Base-by-base conservation (phyloP, 2,329 filamentous ascomycete genomes). In the Pseudocercospora vitis region DNA sequence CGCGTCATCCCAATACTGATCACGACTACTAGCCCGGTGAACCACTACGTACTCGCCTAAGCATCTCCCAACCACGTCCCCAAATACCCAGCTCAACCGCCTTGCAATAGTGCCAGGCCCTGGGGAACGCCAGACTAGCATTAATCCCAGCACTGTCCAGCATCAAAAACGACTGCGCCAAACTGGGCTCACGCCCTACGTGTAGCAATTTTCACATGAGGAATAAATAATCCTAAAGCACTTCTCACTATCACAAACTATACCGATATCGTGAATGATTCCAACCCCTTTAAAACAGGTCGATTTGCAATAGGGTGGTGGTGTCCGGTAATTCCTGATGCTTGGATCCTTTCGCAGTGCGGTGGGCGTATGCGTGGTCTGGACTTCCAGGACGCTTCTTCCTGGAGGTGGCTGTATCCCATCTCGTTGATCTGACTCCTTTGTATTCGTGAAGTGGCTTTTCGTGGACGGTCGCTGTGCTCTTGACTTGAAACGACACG, bases 171-270 rank as follows among this genome's bases (percentile, higher is more conserved):
- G 66, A 53, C 48, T 68, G 66, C 37, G 63, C 62, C 47, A 65
- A 39, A 42, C 52, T 59, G 65, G 65, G 19, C 47, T 48, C 7
- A 56, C 48, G 12, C 57, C 55, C 49, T 67, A 63, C 3, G 47
- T 14, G 12, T 58, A 62, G 50, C 65, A 68, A 48, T 68, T 63
- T 14, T 68, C 64, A 24, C 66, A 61, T 40, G 67, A 67, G 16
- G 60, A 59, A 48, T 66, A 67, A 14, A 68, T 56, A 46, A 65
- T 65, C 12, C 65, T 56, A 49, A 66, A 66, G 58, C 67, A 68
- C 42, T 59, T 61, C 53, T 61, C 61, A 33, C 52, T 63, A 9
- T 58, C 50, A 19, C 64, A n/a, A n/a, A n/a, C n/a, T n/a, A n/a
- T n/a, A n/a, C n/a, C n/a, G n/a, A n/a, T n/a, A n/a, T n/a, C n/a